Conservation (phyloP, 2,329 filamentous ascomycete species). For the Hypomyces perniciosus region DNA sequence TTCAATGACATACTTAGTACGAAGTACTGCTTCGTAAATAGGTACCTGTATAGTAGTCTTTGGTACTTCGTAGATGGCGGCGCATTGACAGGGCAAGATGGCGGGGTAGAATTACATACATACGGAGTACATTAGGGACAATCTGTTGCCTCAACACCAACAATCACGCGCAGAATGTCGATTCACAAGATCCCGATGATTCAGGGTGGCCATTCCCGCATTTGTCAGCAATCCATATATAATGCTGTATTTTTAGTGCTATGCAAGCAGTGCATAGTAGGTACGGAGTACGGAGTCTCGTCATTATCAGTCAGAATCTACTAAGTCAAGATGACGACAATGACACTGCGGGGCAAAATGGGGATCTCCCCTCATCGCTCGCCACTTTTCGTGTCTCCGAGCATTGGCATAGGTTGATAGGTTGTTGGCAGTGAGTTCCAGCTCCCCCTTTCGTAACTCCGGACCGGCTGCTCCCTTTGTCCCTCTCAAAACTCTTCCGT, state of each 20-base stretch:
- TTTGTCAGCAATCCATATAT: conserved; percentile 8
- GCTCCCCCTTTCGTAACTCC: conserved; percentile 11
- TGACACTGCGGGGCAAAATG: conserved; percentile 11
- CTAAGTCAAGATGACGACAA: conserved; percentile 14
- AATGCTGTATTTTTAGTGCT: background rate
- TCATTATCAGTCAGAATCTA: background rate
- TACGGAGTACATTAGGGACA: too few species aligned
- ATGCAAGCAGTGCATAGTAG: background rate
- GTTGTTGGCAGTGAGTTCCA: too few species aligned
- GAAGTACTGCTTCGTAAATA: too few species aligned
- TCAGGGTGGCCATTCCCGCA: background rate
- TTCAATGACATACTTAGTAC: too few species aligned
- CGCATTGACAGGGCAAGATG: too few species aligned
- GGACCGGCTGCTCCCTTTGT: conserved; percentile 1
- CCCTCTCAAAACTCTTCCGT: conserved; percentile 11
- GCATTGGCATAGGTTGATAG: background rate
- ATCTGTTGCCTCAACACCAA: too few species aligned
- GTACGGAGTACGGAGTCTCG: background rate
- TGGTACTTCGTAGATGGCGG: too few species aligned
- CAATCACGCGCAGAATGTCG: too few species aligned
- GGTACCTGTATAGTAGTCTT: too few species aligned
- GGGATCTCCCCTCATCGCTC: conserved; percentile 1
- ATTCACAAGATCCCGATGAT: background rate
- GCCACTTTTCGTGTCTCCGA: background rate
- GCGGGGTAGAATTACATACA: too few species aligned